A percentile compares a stretch with the other conserved stretches of the same genome.
phyloP scores from a whole-genome alignment of 768 basidiomycete species.

The Leucogyrophana mollusca region DNA sequence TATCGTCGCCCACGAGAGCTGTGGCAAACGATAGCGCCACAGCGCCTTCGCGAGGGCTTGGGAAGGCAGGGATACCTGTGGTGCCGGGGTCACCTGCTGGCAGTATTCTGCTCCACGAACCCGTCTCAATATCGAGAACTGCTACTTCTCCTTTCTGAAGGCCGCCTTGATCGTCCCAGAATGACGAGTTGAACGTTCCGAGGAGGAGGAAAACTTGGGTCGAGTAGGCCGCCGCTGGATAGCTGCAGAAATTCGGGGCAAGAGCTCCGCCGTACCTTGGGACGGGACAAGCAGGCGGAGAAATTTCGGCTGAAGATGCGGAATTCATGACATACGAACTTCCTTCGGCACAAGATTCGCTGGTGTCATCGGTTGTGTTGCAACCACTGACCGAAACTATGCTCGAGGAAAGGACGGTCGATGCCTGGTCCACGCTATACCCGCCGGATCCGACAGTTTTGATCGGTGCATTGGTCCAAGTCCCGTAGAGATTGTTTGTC shows the following conservation, averaged over 20 bases:
- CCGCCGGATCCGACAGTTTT: slow-evolving; percentile 35
- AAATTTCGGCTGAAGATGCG: slow-evolving; percentile 26
- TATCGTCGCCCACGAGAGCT: slow-evolving; percentile 56
- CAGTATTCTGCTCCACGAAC: slow-evolving; percentile 68
- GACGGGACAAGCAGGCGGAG: slow-evolving; percentile 57
- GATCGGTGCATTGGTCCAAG: slow-evolving; percentile 55
- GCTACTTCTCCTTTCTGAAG: slow-evolving; percentile 72
- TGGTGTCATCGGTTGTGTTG: slow-evolving; percentile 36
- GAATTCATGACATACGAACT: slow-evolving; percentile 52
- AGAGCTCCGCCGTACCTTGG: slow-evolving; percentile 61
- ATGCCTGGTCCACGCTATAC: slow-evolving; percentile 46
- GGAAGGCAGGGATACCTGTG: slow-evolving; percentile 46
- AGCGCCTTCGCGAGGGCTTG: slow-evolving; percentile 70
- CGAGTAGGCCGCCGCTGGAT: slow-evolving; percentile 35
- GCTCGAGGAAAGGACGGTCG: slow-evolving; percentile 52
- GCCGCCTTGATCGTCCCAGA: slow-evolving; percentile 67
- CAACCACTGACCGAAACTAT: slow-evolving; percentile 67
- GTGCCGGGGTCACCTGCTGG: slow-evolving; percentile 71
- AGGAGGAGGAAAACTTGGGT: slow-evolving; percentile 70
- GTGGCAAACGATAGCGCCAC: slow-evolving; percentile 53
- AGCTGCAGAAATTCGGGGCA: slow-evolving; percentile 48
- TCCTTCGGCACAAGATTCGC: slow-evolving; percentile 55
- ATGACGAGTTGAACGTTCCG: slow-evolving; percentile 60
- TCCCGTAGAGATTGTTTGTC: slow-evolving; percentile 41
- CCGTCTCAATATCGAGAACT: slow-evolving; percentile 58